Evolutionary conservation across 2,329 filamentous ascomycete genomes (phyloP), one percentile per base, ranked within the genome.

Genomic region (Fusarium siculi): DNA sequence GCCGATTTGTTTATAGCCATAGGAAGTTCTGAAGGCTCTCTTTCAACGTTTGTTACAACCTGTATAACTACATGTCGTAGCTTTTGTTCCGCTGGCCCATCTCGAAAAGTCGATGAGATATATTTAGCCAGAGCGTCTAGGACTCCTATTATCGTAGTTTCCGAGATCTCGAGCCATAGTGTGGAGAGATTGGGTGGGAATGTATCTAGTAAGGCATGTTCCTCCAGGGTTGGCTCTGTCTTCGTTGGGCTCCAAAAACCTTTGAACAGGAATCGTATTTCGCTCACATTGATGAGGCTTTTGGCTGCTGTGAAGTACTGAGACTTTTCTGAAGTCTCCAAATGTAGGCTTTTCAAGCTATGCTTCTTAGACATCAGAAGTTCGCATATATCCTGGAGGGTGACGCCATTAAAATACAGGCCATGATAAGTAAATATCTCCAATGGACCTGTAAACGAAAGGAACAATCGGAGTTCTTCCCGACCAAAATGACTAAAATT

Each of bases 201-300:
- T 19, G 34, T 7, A 3, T 9, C 8, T 9, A 34, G n/a, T 19
- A 50, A 34, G 5, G 16, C 15, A 3, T 32, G 30, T 23, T 50
- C 30, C 3, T 50, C 47, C 21, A 34, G 16, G 7, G 34, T 34
- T 23, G 47, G 47, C 2, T 50, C 30, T 14, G 16, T n/a, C 0
- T 34, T 4, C 5, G 30, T 34, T 34, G 30, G 30, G 10, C n/a
- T 18, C 47, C 21, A 50, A 15, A 34, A 34, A 19, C 32, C 47
- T 2, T 0, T 2, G 30, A 50, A 18, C 2, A 7, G 4, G 4
- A 34, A 19, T 19, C 30, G 7, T 16, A 50, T 10, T 9, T 34
- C 4, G 5, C 3, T 19, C 5, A 34, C n/a, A 7, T 34, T 50
- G 14, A 7, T 16, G 1, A 50, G 30, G 16, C 11, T 8, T 16